Conservation (phyloP, 2,329 filamentous ascomycete genomes). For the Pseudocercospora musae region DNA sequence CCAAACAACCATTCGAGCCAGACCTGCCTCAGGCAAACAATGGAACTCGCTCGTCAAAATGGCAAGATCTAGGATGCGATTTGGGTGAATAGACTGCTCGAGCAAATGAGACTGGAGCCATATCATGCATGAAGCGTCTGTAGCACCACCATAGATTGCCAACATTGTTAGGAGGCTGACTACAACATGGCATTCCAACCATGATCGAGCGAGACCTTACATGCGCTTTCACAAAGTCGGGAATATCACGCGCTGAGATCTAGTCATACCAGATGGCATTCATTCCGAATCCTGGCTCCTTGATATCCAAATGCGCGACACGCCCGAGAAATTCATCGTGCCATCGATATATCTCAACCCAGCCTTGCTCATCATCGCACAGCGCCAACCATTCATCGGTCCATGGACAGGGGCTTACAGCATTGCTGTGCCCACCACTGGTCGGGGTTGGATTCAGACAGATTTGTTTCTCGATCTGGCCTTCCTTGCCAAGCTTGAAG, state of each 20-base stretch:
- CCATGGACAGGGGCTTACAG: slow-evolving; percentile 79
- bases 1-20: background rate
- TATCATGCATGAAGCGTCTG: background rate
- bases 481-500: slow-evolving; percentile 64
- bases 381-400: slow-evolving; percentile 86
- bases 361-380: slow-evolving; percentile 84
- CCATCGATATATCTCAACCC: slow-evolving; percentile 85
- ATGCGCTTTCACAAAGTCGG: background rate
- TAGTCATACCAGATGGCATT: slow-evolving; percentile 94
- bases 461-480: slow-evolving; percentile 73
- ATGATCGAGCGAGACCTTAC: background rate
- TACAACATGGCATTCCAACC: background rate
- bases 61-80: background rate
- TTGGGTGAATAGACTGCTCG: background rate
- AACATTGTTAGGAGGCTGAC: background rate
- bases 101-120: background rate
- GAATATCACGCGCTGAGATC: background rate
- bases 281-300: slow-evolving; percentile 90
- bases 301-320: slow-evolving; percentile 72
- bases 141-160: background rate
- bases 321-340: slow-evolving; percentile 74
- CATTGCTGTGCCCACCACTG: slow-evolving; percentile 84
- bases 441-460: slow-evolving; percentile 81
- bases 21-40: background rate
- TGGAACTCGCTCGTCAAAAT: background rate